phyloP scores from a whole-genome alignment of 495 filamentous ascomycete genomes.

The Daldinia childiae region DNA sequence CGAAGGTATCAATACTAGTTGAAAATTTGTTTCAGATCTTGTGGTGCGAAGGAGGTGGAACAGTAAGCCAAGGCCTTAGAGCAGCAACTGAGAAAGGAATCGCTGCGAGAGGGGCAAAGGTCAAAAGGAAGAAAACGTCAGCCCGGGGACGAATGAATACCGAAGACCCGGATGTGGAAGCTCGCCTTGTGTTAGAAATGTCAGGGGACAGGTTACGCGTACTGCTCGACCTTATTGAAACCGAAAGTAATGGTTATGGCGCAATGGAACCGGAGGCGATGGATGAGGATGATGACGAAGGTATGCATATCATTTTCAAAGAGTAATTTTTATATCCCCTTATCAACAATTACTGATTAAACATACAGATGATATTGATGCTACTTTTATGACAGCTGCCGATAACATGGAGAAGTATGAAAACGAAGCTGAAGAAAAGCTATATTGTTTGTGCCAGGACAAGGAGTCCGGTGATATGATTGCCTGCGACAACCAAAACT shows the following conservation, averaged over 20 bases:
- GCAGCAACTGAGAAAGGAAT: slow-evolving; percentile 71
- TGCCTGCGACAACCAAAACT: slow-evolving; percentile 89
- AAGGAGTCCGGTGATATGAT: slow-evolving; percentile 98
- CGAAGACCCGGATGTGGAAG: slow-evolving; percentile 48
- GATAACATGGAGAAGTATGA: slow-evolving; percentile 21
- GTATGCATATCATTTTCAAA: slow-evolving; percentile 4
- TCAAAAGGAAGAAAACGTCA: slow-evolving; percentile 57
- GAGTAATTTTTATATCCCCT: background rate
- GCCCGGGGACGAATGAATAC: slow-evolving; percentile 52
- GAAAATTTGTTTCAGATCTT: slow-evolving; percentile 75
- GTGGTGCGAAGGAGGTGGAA: slow-evolving; percentile 52
- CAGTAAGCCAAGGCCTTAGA: slow-evolving; percentile 57
- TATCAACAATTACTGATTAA: background rate
- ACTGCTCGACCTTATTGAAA: slow-evolving; percentile 47
- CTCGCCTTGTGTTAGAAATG: slow-evolving; percentile 47
- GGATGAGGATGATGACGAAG: slow-evolving; percentile 28
- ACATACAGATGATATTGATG: slow-evolving; percentile 21
- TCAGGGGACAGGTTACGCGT: slow-evolving; percentile 53
- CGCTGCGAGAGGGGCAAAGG: slow-evolving; percentile 61
- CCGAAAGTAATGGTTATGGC: slow-evolving; percentile 42
- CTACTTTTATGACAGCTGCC: slow-evolving; percentile 32
- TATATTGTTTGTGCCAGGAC: slow-evolving; percentile 81
- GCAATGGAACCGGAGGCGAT: slow-evolving; percentile 34
- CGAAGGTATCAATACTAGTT: slow-evolving; percentile 78
- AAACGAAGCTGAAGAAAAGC: slow-evolving; percentile 78